Conservation (phyloP, 805 yeast genomes). For the Cyberlindnera maclurae region DNA sequence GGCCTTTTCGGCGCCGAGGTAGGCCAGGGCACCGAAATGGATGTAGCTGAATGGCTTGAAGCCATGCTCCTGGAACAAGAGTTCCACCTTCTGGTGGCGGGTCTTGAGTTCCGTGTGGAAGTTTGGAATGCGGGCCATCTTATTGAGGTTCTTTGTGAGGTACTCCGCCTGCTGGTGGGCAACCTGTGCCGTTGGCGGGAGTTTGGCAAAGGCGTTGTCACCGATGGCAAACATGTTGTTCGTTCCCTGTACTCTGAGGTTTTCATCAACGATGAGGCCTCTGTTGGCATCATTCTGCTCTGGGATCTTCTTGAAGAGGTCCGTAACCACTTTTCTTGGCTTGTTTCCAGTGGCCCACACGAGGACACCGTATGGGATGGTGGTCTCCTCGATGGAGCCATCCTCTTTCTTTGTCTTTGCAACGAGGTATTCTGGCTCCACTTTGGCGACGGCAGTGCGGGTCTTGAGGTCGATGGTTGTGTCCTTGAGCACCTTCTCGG, state of each 20-base stretch:
- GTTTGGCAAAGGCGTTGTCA: constrained; percentile 83
- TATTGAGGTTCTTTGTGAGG: constrained; percentile 66
- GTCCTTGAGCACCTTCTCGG: constrained; percentile 34
- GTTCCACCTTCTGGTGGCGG: constrained; percentile 30
- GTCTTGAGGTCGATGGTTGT: constrained; percentile 68
- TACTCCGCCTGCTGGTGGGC: constrained; percentile 90
- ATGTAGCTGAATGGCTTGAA: constrained; percentile 67
- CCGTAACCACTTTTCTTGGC: constrained; percentile 65
- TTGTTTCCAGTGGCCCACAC: constrained; percentile 98
- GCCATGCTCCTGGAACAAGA: constrained; percentile 39
- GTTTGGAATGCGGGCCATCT: constrained; percentile 33
- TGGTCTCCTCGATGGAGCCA: constrained; percentile 51
- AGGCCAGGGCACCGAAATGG: constrained; percentile 90
- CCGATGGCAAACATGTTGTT: constrained; percentile 83
- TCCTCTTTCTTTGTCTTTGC: constrained; percentile 69
- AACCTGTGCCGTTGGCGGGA: constrained; percentile 96
- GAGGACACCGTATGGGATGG: constrained; percentile 81
- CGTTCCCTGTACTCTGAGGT: constrained; percentile 75
- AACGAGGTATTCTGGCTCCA: constrained; percentile 61
- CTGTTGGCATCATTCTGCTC: constrained; percentile 80
- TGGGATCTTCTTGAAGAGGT: constrained; percentile 62
- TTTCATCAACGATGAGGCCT: constrained; percentile 77
- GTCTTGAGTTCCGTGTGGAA: constrained; percentile 31
- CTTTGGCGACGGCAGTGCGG: constrained; percentile 84
- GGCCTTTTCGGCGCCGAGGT: constrained; percentile 88